Base-by-base conservation (phyloP, 2,329 filamentous ascomycete genomes). In the Dothiorella sarmentorum region DNA sequence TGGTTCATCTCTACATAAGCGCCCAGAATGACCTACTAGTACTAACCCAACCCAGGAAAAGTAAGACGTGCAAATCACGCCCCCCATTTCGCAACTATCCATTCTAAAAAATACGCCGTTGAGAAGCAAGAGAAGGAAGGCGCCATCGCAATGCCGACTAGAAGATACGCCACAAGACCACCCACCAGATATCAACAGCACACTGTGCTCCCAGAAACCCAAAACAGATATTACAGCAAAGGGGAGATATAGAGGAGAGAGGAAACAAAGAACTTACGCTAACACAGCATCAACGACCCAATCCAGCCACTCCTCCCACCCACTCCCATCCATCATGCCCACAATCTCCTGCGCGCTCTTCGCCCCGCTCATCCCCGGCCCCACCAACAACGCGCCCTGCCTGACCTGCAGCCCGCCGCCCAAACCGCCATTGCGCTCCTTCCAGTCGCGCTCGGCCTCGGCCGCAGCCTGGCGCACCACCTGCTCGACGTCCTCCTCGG, bases 401-500 rank as follows among this genome's bases (percentile, higher is more conserved):
- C 26, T 20, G 20, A 58, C 38, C 27, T 26, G 27, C 33, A 17
- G 22, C 45, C 47, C 20, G 31, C 47, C 7, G 40, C 20, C 11
- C 31, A 70, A 67, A 55, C 13, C 58, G 20, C 33, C 35, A 31
- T 78, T 74, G 31, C 63, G 63, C 45, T 74, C 76, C 69, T 75
- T 72, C 78, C 78, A 81, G 47, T 72, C 72, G 58, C 65, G 66
- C 65, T 80, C 78, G 0, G 78, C 78, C 35, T 29, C 35, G 52
- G 58, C 66, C 17, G 67, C 73, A 20, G 78, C 78, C 42, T 67
- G 62, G 45, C 70, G 66, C 3, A 80, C 68, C 3, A 73, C 74
- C 26, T 64, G 66, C 37, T 76, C 76, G 63, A 80, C 77, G 60
- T 80, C 76, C 65, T 80, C 78, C 3, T 76, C 74, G 1, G 73